Conservation (phyloP, 306 rosid genomes). For the Ochetophila trinervis region DNA sequence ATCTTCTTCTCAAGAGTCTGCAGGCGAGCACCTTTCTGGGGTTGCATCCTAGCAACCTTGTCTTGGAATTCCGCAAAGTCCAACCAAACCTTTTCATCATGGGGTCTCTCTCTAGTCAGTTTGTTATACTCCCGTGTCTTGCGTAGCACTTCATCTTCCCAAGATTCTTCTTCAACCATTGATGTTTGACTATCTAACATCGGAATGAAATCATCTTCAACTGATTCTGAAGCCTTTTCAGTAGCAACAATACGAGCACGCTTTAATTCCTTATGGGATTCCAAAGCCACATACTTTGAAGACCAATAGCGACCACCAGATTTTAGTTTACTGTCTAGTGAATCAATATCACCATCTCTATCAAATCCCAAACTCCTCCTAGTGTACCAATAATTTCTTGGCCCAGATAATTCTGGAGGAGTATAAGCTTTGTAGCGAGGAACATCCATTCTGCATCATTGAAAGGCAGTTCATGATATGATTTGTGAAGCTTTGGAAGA, state of each 20-base stretch:
- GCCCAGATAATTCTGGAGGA: conserved; percentile 37
- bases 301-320: conserved; percentile 93
- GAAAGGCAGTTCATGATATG: conserved; percentile 1
- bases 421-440: conserved; percentile 66
- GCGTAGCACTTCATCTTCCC: conserved; percentile 87
- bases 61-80: conserved; percentile 89
- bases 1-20: conserved; percentile 90
- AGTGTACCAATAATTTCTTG: conserved; percentile 42
- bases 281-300: conserved; percentile 75
- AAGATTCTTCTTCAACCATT: conserved; percentile 64
- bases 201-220: conserved; percentile 63
- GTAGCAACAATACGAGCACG: conserved; percentile 61
- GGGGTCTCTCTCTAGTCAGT: conserved; percentile 78
- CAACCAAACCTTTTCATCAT: conserved; percentile 77
- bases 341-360: conserved; percentile 70
- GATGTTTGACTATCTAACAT: conserved; percentile 48
- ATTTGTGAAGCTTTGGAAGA: too few species aligned
- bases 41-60: conserved; percentile 72
- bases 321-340: conserved; percentile 61
- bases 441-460: conserved; percentile 83
- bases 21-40: conserved; percentile 96
- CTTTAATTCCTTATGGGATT: conserved; percentile 76
- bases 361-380: conserved; percentile 44
- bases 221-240: conserved; percentile 26
- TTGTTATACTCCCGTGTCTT: conserved; percentile 84